phyloP scores from a whole-genome alignment of 2,329 filamentous ascomycete species.

The Magnaporthiopsis rhizophila region DNA sequence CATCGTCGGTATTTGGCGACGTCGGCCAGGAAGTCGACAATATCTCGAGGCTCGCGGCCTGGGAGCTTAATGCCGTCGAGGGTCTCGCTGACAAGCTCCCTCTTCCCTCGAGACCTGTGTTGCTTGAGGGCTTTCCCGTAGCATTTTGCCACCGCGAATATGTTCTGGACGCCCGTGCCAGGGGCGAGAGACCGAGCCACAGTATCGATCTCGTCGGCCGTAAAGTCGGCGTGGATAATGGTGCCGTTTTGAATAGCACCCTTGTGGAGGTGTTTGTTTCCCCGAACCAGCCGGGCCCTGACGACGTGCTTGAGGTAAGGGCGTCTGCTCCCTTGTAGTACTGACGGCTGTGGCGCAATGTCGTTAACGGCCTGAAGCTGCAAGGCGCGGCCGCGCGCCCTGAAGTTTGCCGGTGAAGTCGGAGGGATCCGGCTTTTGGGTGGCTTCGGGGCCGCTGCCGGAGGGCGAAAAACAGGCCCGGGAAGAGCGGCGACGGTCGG shows the following conservation, averaged over 20 bases:
- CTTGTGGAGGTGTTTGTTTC: neutral
- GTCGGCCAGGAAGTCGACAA: conserved; percentile 30
- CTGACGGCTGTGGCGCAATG: neutral
- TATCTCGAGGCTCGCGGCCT: conserved; percentile 22
- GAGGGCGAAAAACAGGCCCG: neutral
- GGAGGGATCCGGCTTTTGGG: neutral
- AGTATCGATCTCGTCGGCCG: conserved; percentile 25
- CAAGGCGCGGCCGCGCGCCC: neutral
- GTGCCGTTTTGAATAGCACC: conserved; percentile 9
- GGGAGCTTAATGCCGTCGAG: conserved; percentile 11
- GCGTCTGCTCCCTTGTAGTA: neutral
- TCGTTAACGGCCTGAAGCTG: neutral
- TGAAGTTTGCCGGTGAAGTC: neutral
- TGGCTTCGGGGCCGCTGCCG: neutral
- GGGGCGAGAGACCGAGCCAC: conserved; percentile 1
- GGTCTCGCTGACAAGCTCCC: conserved; percentile 11
- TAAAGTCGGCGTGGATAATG: conserved; percentile 39
- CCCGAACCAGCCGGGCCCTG: neutral
- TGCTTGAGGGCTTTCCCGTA: neutral
- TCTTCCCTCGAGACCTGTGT: neutral
- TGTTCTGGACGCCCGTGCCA: neutral
- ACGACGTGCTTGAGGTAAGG: neutral
- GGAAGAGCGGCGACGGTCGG: neutral
- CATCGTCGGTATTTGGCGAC: conserved; percentile 16
- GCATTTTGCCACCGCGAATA: neutral